Evolutionary conservation across 495 filamentous ascomycete species (phyloP).

Genomic region (Xylaria flabelliformis): DNA sequence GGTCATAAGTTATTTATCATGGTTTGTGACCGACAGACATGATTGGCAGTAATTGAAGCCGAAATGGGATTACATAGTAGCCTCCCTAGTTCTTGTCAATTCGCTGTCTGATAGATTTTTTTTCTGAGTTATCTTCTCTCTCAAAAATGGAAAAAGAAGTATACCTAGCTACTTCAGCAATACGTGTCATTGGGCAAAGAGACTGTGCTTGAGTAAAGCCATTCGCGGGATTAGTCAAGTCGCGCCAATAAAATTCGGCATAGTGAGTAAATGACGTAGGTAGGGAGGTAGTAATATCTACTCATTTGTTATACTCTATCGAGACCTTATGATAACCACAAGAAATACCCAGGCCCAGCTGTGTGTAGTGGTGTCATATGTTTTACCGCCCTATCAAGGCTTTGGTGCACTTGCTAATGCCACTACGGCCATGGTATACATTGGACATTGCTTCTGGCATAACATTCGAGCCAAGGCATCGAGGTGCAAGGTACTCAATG

Average conservation of each 20-base stretch:
- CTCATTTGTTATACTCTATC: conserved; percentile 1
- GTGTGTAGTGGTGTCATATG: not conserved
- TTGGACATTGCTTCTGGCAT: not conserved
- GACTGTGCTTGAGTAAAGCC: not conserved
- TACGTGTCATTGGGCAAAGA: not conserved
- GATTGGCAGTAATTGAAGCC: not conserved
- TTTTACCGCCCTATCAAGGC: not conserved
- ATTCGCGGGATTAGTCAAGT: not conserved
- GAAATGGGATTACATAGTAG: not conserved
- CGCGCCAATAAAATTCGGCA: not conserved
- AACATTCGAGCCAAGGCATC: not conserved
- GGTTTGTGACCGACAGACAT: not conserved
- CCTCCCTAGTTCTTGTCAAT: not conserved
- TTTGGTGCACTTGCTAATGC: not conserved
- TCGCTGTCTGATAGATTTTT: not conserved
- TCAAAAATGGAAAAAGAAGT: not conserved
- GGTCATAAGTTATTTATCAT: not conserved
- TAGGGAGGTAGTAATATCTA: not conserved
- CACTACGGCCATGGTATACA: not conserved
- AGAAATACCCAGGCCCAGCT: not conserved
- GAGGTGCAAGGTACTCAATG: not conserved
- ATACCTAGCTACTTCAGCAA: not conserved
- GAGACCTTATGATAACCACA: not conserved
- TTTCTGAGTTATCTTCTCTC: not conserved
- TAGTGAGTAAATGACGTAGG: not conserved